These are phyloP conservation scores for Thielaviopsis musarum DNA, from an alignment of 2,329 filamentous ascomycete genomes.

Conservation along the genomic window DNA sequence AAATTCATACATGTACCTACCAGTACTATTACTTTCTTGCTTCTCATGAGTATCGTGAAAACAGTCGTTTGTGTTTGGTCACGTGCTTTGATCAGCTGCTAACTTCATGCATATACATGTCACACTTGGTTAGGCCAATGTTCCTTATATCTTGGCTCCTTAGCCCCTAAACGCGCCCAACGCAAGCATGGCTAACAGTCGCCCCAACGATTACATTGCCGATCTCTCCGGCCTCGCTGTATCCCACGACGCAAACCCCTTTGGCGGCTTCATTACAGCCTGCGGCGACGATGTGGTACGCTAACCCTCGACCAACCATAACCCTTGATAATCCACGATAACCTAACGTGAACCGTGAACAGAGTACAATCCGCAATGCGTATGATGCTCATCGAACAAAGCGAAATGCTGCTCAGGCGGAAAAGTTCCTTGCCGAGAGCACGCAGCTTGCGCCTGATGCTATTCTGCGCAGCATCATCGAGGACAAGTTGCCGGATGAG, in stretches of 20 bases:
- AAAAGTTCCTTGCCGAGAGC: slow-evolving; percentile 46
- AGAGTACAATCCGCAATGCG: slow-evolving; percentile 40
- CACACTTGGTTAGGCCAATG: too few species aligned
- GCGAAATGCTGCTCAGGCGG: slow-evolving; percentile 60
- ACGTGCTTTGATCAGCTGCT: too few species aligned
- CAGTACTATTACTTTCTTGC: too few species aligned
- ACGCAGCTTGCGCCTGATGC: slow-evolving; percentile 52
- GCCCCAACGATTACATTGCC: slow-evolving; percentile 6
- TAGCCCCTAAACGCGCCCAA: background rate
- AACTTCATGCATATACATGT: too few species aligned
- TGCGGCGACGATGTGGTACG: slow-evolving; percentile 50
- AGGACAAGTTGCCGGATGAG: slow-evolving; percentile 48
- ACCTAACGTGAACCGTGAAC: slow-evolving; percentile 16
- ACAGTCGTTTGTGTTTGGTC: too few species aligned
- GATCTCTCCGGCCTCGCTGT: slow-evolving; percentile 2
- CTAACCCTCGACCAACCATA: background rate
- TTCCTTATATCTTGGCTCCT: too few species aligned
- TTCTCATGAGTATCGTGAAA: too few species aligned
- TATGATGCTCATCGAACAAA: slow-evolving; percentile 60
- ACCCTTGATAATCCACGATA: slow-evolving; percentile 2
- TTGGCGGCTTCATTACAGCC: slow-evolving; percentile 46
- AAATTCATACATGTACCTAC: too few species aligned
- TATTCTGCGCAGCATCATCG: background rate
- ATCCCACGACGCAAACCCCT: background rate
- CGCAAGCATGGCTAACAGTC: background rate